A percentile compares a stretch with the other conserved stretches of the same genome.
phyloP scores from a whole-genome alignment of 768 basidiomycete genomes.

The Candolleomyces efflorescens region DNA sequence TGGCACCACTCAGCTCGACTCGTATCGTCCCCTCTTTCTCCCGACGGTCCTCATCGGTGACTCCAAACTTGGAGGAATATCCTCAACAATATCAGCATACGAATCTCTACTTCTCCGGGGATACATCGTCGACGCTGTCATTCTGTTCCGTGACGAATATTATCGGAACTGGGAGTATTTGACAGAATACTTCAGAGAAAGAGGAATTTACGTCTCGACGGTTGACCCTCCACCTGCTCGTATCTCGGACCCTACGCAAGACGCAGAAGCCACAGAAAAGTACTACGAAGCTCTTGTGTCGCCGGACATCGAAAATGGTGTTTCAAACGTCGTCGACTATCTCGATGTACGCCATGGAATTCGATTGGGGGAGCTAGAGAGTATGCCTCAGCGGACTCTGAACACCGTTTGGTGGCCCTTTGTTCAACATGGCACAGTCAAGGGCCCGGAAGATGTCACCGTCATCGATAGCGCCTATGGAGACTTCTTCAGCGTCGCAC shows the following conservation, averaged over 20 bases:
- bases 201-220: conserved; percentile 51
- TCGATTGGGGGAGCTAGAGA: conserved; percentile 70
- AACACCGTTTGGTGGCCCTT: conserved; percentile 96
- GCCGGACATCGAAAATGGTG: conserved; percentile 25
- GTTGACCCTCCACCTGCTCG: conserved; percentile 57
- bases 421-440: conserved; percentile 80
- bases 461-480: conserved; percentile 88
- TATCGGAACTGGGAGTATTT: conserved; percentile 89
- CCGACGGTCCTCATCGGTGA: conserved; percentile 89
- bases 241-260: conserved; percentile 36
- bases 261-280: conserved; percentile 51
- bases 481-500: conserved; percentile 81
- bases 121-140: conserved; percentile 78
- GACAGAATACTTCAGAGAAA: conserved; percentile 70
- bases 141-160: conserved; percentile 82
- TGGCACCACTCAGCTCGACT: conserved; percentile 79
- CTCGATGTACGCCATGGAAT: conserved; percentile 59
- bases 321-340: conserved; percentile 47
- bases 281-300: conserved; percentile 64
- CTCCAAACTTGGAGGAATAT: conserved; percentile 89
- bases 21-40: conserved; percentile 81
- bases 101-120: conserved; percentile 90
- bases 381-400: conserved; percentile 75
- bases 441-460: conserved; percentile 68
- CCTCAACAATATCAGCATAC: conserved; percentile 85